Evolutionary conservation across 2,329 filamentous ascomycete genomes (phyloP), one percentile per base, ranked within the genome.

Genomic region (Aureobasidium zeae): DNA sequence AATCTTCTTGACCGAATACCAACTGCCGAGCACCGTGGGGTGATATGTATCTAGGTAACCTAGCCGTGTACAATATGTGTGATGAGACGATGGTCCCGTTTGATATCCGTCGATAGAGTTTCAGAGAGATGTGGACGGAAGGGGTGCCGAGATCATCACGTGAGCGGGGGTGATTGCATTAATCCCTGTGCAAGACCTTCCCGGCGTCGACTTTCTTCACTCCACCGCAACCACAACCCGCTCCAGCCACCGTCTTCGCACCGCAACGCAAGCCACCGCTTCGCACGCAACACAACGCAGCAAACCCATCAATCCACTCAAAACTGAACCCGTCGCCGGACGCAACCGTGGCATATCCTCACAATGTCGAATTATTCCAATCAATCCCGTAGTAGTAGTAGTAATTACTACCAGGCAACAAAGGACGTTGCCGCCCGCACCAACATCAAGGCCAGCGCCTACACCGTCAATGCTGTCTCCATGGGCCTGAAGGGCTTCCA

Each of bases 381-480:
- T 72, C 74, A 73, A 73, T 78, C 74, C 76, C 84, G 74, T 80
- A 70, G 64, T 66, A 74, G 78, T 84, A 83, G 74, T 78, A 84
- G 79, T 75, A 64, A 65, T 64, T 60, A 60, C 57, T 57, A 59
- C 62, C 56, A 54, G 54, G 59, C 61, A 63, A 69, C 63, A 59
- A 64, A 55, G 57, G 76, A 77, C 74, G 77, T 77, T 72, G 73
- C 68, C 69, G 73, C 74, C 57, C 75, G 75, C 58, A 73, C 78
- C 71, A 83, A 83, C 65, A 80, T 91, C 67, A 81, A 89, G 71
- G 87, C 88, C 69, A 88, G 81, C 65, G 93, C 86, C 76, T 95
- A 94, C 71, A 72, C 84, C 57, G 85, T 89, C 65, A 79, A 88
- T 67, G 63, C 68, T 51, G 70, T 71, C 59, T 74, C 79, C 56